Evolutionary conservation across 805 yeast genomes (phyloP).

Genomic region (Hanseniaspora lachancei): DNA sequence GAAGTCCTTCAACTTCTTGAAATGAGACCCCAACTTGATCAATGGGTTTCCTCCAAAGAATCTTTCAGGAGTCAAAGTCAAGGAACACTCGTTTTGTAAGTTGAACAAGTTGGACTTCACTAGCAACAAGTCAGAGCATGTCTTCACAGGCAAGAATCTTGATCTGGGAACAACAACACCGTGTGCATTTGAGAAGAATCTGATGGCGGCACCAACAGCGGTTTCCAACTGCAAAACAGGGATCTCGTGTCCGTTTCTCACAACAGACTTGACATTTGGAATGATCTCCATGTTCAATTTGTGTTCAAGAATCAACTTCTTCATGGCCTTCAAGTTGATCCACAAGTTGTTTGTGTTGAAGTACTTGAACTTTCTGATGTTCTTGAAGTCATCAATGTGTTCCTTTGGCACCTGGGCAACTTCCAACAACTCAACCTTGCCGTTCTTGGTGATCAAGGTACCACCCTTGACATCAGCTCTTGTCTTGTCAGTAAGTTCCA

Average conservation of each 20-base stretch:
- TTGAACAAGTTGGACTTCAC: conserved; percentile 91
- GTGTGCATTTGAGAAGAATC: conserved; percentile 86
- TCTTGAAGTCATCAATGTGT: conserved; percentile 94
- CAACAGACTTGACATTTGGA: conserved; percentile 81
- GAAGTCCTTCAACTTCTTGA: conserved; percentile 88
- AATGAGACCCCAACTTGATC: conserved; percentile 90
- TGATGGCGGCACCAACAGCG: conserved; percentile 97
- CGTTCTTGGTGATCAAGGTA: conserved; percentile 90
- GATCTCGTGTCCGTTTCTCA: conserved; percentile 60
- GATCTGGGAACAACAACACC: conserved; percentile 98
- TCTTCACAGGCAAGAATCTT: conserved; percentile 94
- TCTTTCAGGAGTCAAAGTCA: conserved; percentile 69
- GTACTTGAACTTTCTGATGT: conserved; percentile 93
- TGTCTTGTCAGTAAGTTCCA: conserved; percentile 98
- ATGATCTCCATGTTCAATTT: conserved; percentile 83
- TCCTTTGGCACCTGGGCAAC: conserved; percentile 98
- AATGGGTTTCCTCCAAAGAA: conserved; percentile 76
- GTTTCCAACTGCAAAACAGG: conserved; percentile 92
- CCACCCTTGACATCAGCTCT: conserved; percentile 99
- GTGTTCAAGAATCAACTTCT: conserved; percentile 75
- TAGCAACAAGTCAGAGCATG: conserved; percentile 84
- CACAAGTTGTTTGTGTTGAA: conserved; percentile 97
- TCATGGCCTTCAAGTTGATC: conserved; percentile 90
- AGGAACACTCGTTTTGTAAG: conserved; percentile 73
- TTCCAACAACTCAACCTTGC: conserved; percentile 84